A percentile compares a stretch with the other conserved stretches of the same genome.
These are phyloP conservation scores for Chaetomium cochliodes DNA, from an alignment of 495 filamentous ascomycete species.

Conservation along the genomic window DNA sequence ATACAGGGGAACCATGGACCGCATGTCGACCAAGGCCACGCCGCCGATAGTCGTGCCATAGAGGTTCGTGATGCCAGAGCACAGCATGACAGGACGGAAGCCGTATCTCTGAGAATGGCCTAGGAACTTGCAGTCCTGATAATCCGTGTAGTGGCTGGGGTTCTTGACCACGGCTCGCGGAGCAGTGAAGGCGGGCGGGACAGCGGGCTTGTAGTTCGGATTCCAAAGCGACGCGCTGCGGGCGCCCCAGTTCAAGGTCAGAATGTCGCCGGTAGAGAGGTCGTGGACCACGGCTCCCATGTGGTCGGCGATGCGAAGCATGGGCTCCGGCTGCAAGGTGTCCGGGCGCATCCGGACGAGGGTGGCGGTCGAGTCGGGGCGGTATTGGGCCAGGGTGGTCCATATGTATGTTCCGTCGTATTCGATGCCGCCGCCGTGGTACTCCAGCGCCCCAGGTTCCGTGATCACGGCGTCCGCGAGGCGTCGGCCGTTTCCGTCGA, in stretches of 20 bases:
- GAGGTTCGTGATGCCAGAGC: slow-evolving; percentile 36
- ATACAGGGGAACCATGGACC: slow-evolving; percentile 37
- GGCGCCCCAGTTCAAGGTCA: slow-evolving; percentile 41
- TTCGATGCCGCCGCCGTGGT: slow-evolving; percentile 42
- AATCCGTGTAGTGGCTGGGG: slow-evolving; percentile 38
- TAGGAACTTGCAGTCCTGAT: slow-evolving; percentile 46
- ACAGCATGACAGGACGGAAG: slow-evolving; percentile 38
- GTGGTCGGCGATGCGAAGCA: slow-evolving; percentile 37
- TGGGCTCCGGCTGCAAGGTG: slow-evolving; percentile 29
- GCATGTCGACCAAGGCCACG: slow-evolving; percentile 39
- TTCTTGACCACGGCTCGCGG: slow-evolving; percentile 27
- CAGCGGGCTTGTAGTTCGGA: slow-evolving; percentile 26
- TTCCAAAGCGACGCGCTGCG: slow-evolving; percentile 37
- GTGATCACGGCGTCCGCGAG: slow-evolving; percentile 41
- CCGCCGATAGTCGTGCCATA: slow-evolving; percentile 35
- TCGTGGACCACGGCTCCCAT: slow-evolving; percentile 40
- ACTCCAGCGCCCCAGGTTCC: slow-evolving; percentile 25
- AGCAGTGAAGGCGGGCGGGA: slow-evolving; percentile 30
- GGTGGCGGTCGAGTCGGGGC: slow-evolving; percentile 41
- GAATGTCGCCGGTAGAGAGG: slow-evolving; percentile 27
- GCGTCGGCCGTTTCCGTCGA: slow-evolving; percentile 33
- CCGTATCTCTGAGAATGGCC: slow-evolving; percentile 30
- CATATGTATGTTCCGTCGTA: slow-evolving; percentile 45
- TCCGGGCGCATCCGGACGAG: slow-evolving; percentile 36
- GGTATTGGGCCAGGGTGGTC: slow-evolving; percentile 38